Percentiles rank a stretch among this genome's conserved stretches.
Conservation (phyloP, 2,329 filamentous ascomycete genomes). For the Pestalotiopsis sp. region DNA sequence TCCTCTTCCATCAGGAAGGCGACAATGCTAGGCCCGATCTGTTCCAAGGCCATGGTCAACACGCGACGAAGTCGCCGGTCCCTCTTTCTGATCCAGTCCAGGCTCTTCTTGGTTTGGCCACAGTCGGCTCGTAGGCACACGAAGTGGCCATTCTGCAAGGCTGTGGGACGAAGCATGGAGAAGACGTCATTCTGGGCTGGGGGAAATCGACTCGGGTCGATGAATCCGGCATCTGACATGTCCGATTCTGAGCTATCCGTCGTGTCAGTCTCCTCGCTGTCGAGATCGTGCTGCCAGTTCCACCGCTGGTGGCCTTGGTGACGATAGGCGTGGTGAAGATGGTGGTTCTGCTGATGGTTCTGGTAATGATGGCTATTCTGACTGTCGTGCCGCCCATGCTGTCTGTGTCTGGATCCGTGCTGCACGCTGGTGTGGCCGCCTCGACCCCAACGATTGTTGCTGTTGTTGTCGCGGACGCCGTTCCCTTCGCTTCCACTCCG, state of each 20-base stretch:
- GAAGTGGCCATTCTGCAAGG: background rate
- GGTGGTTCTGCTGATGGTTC: background rate
- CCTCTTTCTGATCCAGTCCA: background rate
- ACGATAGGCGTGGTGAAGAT: background rate
- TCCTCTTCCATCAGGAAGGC: background rate
- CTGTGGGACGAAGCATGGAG: background rate
- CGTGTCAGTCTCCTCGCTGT: background rate
- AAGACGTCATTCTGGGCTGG: background rate
- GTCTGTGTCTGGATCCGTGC: background rate
- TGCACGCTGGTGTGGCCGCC: background rate
- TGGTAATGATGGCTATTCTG: background rate
- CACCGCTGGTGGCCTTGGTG: background rate
- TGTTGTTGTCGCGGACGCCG: background rate
- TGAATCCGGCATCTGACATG: background rate
- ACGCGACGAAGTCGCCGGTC: background rate
- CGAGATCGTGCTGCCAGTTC: background rate
- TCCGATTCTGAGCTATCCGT: background rate
- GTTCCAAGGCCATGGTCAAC: background rate
- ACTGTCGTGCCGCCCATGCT: background rate
- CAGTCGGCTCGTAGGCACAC: background rate
- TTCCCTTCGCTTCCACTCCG: background rate
- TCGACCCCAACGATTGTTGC: background rate
- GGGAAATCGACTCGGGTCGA: background rate
- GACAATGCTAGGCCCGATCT: background rate
- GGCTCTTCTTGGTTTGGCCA: background rate